Evolutionary conservation across 495 filamentous ascomycete genomes (phyloP).

Genomic region (Hypomontagnella submonticulosa): DNA sequence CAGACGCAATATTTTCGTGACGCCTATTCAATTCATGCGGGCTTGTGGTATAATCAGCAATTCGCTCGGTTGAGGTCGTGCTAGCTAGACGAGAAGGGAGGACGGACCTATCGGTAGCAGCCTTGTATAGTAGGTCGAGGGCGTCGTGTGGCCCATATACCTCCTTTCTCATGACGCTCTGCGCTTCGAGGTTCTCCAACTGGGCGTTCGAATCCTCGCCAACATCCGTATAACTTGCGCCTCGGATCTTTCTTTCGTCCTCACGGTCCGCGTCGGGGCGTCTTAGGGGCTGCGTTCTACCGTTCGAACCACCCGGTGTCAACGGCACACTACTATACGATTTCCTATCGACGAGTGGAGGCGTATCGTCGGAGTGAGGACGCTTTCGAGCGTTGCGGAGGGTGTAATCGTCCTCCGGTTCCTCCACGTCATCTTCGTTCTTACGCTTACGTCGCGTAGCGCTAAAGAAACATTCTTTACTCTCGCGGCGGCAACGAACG

Average conservation of each 20-base stretch:
- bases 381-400: slow-evolving; percentile 66
- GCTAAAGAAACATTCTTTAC: slow-evolving; percentile 96
- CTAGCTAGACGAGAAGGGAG: slow-evolving; percentile 30
- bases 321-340: slow-evolving; percentile 63
- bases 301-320: slow-evolving; percentile 72
- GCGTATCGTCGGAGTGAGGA: slow-evolving; percentile 53
- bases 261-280: slow-evolving; percentile 54
- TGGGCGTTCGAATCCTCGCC: slow-evolving; percentile 56
- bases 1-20: slow-evolving; percentile 41
- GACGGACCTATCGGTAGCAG: slow-evolving; percentile 68
- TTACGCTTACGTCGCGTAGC: slow-evolving; percentile 94
- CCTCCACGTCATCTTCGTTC: slow-evolving; percentile 69
- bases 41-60: slow-evolving; percentile 43
- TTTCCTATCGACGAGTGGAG: slow-evolving; percentile 54
- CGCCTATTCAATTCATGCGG: slow-evolving; percentile 44
- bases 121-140: slow-evolving; percentile 75
- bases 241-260: slow-evolving; percentile 25
- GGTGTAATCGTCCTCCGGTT: slow-evolving; percentile 64
- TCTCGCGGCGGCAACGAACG: slow-evolving; percentile 89
- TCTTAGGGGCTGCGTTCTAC: slow-evolving; percentile 65
- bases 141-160: slow-evolving; percentile 77
- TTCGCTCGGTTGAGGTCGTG: slow-evolving; percentile 16
- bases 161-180: slow-evolving; percentile 69
- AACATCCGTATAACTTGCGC: slow-evolving; percentile 44
- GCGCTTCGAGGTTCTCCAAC: slow-evolving; percentile 68